phyloP scores from a whole-genome alignment of 2,329 filamentous ascomycete genomes.

The Raffaelea arxii region DNA sequence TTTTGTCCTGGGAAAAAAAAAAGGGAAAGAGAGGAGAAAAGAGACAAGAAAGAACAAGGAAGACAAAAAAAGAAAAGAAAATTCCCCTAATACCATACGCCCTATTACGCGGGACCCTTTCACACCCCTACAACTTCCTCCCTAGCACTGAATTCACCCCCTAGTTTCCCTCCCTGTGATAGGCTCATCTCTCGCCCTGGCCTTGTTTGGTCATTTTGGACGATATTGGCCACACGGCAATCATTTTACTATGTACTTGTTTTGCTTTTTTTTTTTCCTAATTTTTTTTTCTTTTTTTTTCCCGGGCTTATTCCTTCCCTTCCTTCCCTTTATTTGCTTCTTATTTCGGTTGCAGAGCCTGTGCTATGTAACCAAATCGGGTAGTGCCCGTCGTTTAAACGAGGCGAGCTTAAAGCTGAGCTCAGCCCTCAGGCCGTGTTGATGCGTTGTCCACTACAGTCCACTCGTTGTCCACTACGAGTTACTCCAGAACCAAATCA shows the following conservation, averaged over 20 bases:
- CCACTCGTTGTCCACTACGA: not conserved
- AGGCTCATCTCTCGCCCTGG: not conserved
- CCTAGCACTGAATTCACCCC: not conserved
- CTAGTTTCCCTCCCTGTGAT: not conserved
- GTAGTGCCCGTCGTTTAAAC: not conserved
- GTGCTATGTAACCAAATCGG: not conserved
- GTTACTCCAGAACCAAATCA: not conserved
- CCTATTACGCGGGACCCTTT: not conserved
- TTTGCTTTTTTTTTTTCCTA: not conserved
- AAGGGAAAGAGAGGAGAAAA: not conserved
- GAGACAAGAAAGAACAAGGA: not conserved
- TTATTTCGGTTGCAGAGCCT: not conserved
- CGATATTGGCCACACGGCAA: too few species aligned
- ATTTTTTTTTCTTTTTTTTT: slow-evolving; percentile 5
- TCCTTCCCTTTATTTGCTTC: slow-evolving; percentile 2
- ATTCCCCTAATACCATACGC: not conserved
- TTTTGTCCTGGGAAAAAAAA: too few species aligned
- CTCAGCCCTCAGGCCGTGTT: not conserved
- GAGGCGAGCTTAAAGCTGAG: not conserved
- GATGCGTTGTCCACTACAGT: not conserved
- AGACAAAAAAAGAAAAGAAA: not conserved
- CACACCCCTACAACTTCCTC: not conserved
- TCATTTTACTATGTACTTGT: not conserved
- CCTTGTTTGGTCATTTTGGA: not conserved
- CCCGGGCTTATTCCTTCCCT: slow-evolving; percentile 1